A percentile compares a stretch with the other conserved stretches of the same genome.
Evolutionary conservation across 208 protist genomes (phyloP).

Genomic region (Entamoeba histolytica): DNA sequence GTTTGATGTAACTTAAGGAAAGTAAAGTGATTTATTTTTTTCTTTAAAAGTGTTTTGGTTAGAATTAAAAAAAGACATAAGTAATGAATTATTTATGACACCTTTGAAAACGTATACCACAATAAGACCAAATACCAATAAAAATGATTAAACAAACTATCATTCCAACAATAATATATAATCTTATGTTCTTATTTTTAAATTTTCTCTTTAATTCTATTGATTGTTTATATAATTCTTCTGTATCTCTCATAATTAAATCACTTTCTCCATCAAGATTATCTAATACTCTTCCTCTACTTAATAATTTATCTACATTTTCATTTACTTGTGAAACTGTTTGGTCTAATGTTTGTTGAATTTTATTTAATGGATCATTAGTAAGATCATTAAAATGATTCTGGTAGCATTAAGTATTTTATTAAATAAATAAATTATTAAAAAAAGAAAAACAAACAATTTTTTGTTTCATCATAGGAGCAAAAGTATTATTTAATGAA

Average conservation of each 20-base stretch:
- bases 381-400: not conserved
- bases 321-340: not conserved
- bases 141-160: not conserved
- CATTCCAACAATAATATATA: not conserved
- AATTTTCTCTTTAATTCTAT: not conserved
- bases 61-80: too few species aligned
- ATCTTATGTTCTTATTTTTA: not conserved
- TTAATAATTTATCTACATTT: not conserved
- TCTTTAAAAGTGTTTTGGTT: too few species aligned
- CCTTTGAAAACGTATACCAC: not conserved
- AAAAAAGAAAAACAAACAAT: not conserved
- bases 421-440: too few species aligned
- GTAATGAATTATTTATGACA: not conserved
- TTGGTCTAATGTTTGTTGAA: not conserved
- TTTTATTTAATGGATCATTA: not conserved
- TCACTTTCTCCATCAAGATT: not conserved
- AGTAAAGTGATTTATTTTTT: too few species aligned
- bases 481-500: not conserved
- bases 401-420: too few species aligned
- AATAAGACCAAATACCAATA: not conserved
- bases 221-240: not conserved
- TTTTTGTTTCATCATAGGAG: not conserved
- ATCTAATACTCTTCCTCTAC: not conserved
- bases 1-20: too few species aligned
- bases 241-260: not conserved